Percentiles rank a stretch among this genome's conserved stretches.
phyloP scores from a whole-genome alignment of 805 yeast genomes.

The Barnettozyma sp. region DNA sequence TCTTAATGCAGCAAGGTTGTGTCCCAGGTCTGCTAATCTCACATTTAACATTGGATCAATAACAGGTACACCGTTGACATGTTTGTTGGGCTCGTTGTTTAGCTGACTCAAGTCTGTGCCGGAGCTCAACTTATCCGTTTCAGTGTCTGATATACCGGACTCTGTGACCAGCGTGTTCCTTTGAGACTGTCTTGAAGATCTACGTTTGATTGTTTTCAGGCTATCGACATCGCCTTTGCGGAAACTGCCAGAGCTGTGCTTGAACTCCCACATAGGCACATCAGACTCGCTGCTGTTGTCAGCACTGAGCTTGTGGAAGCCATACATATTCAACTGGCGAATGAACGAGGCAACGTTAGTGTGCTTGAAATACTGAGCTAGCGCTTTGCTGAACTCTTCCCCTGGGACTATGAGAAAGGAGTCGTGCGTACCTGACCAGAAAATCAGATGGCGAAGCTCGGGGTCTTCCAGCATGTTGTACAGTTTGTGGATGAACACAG shows the following conservation, averaged over 20 bases:
- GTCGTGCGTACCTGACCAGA: constrained; percentile 72
- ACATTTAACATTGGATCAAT: constrained; percentile 22
- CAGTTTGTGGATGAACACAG: constrained; percentile 80
- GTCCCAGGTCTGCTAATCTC: constrained; percentile 33
- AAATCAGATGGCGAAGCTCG: constrained; percentile 63
- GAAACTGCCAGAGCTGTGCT: constrained; percentile 73
- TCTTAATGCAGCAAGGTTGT: constrained; percentile 31
- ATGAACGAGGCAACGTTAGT: constrained; percentile 76
- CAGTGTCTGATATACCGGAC: constrained; percentile 17
- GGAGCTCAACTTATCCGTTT: constrained; percentile 20
- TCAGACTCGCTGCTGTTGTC: constrained; percentile 12
- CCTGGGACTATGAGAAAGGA: constrained; percentile 78
- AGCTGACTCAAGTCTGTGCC: constrained; percentile 11
- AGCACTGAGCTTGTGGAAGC: constrained; percentile 60
- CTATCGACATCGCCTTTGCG: constrained; percentile 74
- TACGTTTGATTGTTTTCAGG: constrained; percentile 67
- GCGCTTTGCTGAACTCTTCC: constrained; percentile 76
- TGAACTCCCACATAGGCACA: constrained; percentile 69
- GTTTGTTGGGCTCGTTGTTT: constrained; percentile 1
- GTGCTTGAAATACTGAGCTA: constrained; percentile 64
- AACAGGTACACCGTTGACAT: constrained; percentile 3
- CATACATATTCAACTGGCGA: constrained; percentile 76
- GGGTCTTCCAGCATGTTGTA: constrained; percentile 86
- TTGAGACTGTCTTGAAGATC: constrained; percentile 44
- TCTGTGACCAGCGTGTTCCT: constrained; percentile 5